These are phyloP conservation scores for Avena sativa DNA, from an alignment of 176 grass and related monocot species.

Conservation along the genomic window DNA sequence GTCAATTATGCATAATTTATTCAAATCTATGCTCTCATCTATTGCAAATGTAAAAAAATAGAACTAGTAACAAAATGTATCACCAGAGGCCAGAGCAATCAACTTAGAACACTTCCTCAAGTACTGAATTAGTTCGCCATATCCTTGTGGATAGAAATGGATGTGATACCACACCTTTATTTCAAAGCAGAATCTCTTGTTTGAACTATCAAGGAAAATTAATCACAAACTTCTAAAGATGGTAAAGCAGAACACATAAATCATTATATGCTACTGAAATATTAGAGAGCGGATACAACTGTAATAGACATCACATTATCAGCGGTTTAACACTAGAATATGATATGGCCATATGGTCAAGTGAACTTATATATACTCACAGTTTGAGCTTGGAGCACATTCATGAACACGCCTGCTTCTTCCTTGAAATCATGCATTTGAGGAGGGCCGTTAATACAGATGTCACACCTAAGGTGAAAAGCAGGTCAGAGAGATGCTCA, in stretches of 20 bases:
- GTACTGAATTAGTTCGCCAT: background rate
- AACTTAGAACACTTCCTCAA: conserved; percentile 22
- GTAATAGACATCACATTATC: conserved; percentile 1
- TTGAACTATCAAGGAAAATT: background rate
- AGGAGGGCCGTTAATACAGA: conserved; percentile 79
- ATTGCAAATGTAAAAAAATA: background rate
- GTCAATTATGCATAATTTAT: background rate
- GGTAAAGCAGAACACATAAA: background rate
- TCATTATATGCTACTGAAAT: conserved; percentile 16
- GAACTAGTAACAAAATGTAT: too few relatives aligned
- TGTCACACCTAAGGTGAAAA: conserved; percentile 71
- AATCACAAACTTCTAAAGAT: conserved; percentile 3
- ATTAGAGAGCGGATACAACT: conserved; percentile 6
- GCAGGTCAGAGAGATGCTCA: background rate
- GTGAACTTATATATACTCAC: conserved; percentile 44
- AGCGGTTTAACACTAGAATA: conserved; percentile 20
- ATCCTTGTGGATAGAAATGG: background rate
- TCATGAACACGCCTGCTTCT: conserved; percentile 65
- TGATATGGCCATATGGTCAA: conserved; percentile 35
- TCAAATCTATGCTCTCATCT: background rate
- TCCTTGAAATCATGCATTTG: conserved; percentile 87
- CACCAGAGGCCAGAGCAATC: background rate
- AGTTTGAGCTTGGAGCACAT: conserved; percentile 62
- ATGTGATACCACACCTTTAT: background rate
- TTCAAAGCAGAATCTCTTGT: background rate